Percentiles rank a stretch among this genome's conserved stretches.
Conservation (phyloP, 352 stramenopile species). For the Phytophthora boehmeriae region DNA sequence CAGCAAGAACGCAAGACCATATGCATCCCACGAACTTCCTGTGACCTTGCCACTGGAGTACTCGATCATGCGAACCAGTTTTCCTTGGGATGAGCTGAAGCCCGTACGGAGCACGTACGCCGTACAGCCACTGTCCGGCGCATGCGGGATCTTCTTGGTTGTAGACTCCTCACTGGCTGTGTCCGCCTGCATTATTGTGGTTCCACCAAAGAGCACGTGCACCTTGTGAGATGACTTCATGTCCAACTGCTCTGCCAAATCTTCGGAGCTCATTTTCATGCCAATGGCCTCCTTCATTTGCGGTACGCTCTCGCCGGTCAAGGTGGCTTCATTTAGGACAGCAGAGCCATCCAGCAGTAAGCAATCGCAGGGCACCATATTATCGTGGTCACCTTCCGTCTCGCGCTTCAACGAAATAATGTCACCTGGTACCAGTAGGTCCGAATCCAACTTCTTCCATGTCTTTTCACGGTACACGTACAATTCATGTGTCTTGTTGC, state of each 20-base stretch:
- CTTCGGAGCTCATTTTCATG: conserved; percentile 73
- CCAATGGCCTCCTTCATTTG: conserved; percentile 97
- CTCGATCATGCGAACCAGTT: conserved; percentile 98
- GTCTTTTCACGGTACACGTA: conserved; percentile 90
- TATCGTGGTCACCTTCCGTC: conserved; percentile 80
- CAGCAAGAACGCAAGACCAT: conserved; percentile 95
- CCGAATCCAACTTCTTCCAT: conserved; percentile 87
- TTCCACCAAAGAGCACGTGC: conserved; percentile 94
- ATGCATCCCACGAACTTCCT: conserved; percentile 95
- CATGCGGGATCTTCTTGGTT: conserved; percentile 57
- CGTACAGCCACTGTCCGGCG: conserved; percentile 92
- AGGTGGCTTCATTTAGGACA: conserved; percentile 98
- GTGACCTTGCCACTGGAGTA: conserved; percentile 97
- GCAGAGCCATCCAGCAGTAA: conserved; percentile 94
- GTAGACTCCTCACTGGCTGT: conserved; percentile 39
- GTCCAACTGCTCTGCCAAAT: conserved; percentile 73
- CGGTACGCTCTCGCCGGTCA: conserved; percentile 98
- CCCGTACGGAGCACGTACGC: conserved; percentile 96
- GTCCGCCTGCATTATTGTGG: conserved; percentile 89
- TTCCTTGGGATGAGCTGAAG: conserved; percentile 98
- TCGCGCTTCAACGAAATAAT: conserved; percentile 93
- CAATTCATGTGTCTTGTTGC: conserved; percentile 85
- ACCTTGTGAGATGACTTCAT: conserved; percentile 91
- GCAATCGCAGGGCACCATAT: conserved; percentile 95
- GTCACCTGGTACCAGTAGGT: conserved; percentile 93